phyloP scores from a whole-genome alignment of 176 grass and related monocot genomes.

The Oryza rufipogon region DNA sequence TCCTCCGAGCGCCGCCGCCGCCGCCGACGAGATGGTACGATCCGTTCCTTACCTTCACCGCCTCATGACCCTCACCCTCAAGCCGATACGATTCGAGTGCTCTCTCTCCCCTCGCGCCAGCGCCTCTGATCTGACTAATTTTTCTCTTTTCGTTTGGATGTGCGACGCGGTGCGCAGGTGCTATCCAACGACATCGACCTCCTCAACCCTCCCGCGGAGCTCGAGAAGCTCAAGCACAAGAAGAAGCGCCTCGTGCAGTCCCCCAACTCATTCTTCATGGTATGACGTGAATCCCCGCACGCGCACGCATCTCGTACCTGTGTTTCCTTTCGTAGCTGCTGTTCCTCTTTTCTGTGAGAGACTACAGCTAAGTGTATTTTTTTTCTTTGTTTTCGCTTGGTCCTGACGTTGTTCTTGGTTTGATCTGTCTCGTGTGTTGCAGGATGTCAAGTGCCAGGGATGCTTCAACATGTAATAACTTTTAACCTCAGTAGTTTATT shows the following conservation, averaged over 20 bases:
- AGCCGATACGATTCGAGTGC: neutral
- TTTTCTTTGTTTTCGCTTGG: neutral
- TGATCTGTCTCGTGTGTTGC: neutral
- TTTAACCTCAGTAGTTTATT: neutral
- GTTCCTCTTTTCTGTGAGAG: neutral
- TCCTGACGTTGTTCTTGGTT: neutral
- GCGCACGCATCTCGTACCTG: neutral
- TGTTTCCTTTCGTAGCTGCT: neutral
- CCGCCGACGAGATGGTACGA: constrained; percentile 31
- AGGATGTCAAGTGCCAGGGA: constrained; percentile 68
- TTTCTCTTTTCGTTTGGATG: neutral
- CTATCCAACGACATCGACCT: constrained; percentile 90
- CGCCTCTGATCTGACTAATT: constrained; percentile 19
- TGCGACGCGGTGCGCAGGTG: constrained; percentile 40
- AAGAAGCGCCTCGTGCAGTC: constrained; percentile 93
- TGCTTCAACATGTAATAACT: constrained; percentile 76
- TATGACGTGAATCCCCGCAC: constrained; percentile 16
- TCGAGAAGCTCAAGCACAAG: constrained; percentile 93
- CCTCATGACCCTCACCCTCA: neutral
- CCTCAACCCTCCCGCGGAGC: constrained; percentile 76
- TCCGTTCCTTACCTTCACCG: neutral
- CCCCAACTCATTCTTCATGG: constrained; percentile 90
- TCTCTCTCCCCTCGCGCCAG: no score
- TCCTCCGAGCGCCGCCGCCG: neutral
- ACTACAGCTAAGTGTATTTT: neutral